Evolutionary conservation across 805 yeast species (phyloP).

Genomic region (Pichia thaimueangensis): DNA sequence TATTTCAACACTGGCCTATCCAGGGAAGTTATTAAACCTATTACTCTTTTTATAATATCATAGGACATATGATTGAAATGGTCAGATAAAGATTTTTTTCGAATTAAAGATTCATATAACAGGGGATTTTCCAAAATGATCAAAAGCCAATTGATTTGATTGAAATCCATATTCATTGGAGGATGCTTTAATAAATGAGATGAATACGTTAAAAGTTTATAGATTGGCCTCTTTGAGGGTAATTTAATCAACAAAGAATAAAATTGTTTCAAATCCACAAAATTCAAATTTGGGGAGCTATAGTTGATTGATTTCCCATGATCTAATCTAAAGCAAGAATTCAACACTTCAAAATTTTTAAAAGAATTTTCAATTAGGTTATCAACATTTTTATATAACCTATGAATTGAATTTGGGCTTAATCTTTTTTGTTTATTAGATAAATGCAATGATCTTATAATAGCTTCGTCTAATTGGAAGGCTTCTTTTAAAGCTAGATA

Average conservation of each 20-base stretch:
- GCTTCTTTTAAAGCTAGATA: neutral
- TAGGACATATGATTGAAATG: slow-evolving; percentile 55
- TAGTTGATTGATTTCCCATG: slow-evolving; percentile 19
- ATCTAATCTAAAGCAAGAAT: slow-evolving; percentile 46
- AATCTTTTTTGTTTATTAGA: neutral
- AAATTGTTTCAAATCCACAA: slow-evolving; percentile 38
- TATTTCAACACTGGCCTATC: slow-evolving; percentile 35
- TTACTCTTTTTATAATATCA: slow-evolving; percentile 59
- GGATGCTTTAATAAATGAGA: slow-evolving; percentile 49
- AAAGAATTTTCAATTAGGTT: slow-evolving; percentile 41
- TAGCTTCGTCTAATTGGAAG: neutral
- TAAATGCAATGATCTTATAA: neutral
- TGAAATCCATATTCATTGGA: slow-evolving; percentile 34
- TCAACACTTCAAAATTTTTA: slow-evolving; percentile 40
- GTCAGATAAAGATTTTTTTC: slow-evolving; percentile 24
- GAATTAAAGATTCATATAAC: slow-evolving; percentile 40
- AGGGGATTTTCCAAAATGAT: slow-evolving; percentile 67
- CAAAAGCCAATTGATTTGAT: slow-evolving; percentile 50
- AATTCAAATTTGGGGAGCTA: slow-evolving; percentile 47
- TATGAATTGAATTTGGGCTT: neutral
- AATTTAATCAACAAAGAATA: slow-evolving; percentile 42
- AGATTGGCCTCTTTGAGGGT: slow-evolving; percentile 58
- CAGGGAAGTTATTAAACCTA: slow-evolving; percentile 60
- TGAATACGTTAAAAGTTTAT: slow-evolving; percentile 46
- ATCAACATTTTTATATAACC: slow-evolving; percentile 43